These are phyloP conservation scores for Rauvolfia tetraphylla DNA, from an alignment of 257 asterid genomes.

Conservation along the genomic window DNA sequence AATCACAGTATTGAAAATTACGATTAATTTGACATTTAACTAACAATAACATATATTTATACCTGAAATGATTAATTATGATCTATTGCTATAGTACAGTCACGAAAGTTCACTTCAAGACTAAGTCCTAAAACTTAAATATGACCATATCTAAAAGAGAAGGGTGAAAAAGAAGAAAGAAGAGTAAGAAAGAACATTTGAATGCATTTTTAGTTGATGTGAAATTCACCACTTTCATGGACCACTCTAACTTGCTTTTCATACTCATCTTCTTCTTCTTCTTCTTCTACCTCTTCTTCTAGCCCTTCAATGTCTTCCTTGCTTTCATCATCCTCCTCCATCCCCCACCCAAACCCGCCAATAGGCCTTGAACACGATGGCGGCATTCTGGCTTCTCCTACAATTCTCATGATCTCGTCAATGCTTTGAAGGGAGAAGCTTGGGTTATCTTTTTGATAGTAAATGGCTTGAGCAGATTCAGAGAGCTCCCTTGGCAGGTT, in stretches of 20 bases:
- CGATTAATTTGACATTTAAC: too few relatives aligned
- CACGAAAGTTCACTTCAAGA: too few relatives aligned
- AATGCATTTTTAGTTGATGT: constrained; percentile 24
- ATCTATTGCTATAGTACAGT: too few relatives aligned
- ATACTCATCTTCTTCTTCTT: constrained; percentile 52
- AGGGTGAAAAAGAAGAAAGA: too few relatives aligned
- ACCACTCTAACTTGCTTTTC: constrained; percentile 74
- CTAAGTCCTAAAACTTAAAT: neutral
- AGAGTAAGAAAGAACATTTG: neutral
- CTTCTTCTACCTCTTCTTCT: constrained; percentile 5
- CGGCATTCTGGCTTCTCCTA: constrained; percentile 49
- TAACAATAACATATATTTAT: too few relatives aligned
- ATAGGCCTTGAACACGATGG: constrained; percentile 51
- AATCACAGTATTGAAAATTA: too few relatives aligned
- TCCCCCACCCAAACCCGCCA: constrained; percentile 70
- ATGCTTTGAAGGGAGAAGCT: constrained; percentile 51
- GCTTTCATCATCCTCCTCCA: constrained; percentile 40
- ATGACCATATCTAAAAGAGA: neutral
- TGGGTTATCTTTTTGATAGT: constrained; percentile 55
- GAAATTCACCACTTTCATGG: constrained; percentile 75
- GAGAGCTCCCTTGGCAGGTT: constrained; percentile 24
- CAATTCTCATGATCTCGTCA: constrained; percentile 33
- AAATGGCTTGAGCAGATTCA: constrained; percentile 45
- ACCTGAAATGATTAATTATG: too few relatives aligned
- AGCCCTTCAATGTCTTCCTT: constrained; percentile 33